Percentiles rank a stretch among this genome's conserved stretches.
phyloP scores from a whole-genome alignment of 2,329 filamentous ascomycete genomes.

The Aspergillus piperis region DNA sequence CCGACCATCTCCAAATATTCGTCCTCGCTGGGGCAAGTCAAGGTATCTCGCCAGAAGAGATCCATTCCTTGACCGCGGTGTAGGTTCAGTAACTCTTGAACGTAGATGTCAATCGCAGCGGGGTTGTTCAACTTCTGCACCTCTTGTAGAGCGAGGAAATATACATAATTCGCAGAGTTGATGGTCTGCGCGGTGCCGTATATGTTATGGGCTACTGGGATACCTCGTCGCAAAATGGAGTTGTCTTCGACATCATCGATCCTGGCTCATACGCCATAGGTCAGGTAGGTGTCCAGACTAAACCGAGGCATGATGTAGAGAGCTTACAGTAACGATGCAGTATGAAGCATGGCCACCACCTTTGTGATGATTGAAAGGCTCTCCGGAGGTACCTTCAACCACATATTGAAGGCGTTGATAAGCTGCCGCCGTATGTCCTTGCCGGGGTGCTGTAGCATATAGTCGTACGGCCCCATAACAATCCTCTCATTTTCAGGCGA shows the following conservation, averaged over 20 bases:
- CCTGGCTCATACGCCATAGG: conserved; percentile 20
- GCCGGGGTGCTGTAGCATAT: conserved; percentile 46
- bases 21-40: conserved; percentile 48
- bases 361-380: conserved; percentile 46
- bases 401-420: conserved; percentile 49
- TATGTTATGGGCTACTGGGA: conserved; percentile 52
- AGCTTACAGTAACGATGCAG: conserved; percentile 47
- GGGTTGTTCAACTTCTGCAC: conserved; percentile 44
- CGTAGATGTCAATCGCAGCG: conserved; percentile 46
- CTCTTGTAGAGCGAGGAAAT: conserved; percentile 48
- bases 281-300: background rate
- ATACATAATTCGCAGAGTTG: conserved; percentile 54
- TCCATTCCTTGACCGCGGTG: conserved; percentile 53
- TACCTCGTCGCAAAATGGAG: conserved; percentile 50
- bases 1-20: conserved; percentile 54
- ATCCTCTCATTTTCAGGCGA: conserved; percentile 45
- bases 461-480: conserved; percentile 48
- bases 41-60: conserved; percentile 51
- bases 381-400: conserved; percentile 45
- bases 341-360: conserved; percentile 50
- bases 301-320: background rate
- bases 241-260: conserved; percentile 55
- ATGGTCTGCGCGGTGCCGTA: conserved; percentile 55
- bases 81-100: conserved; percentile 49
- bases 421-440: conserved; percentile 49